These are phyloP conservation scores for Trichoderma polysporum DNA, from an alignment of 2,329 filamentous ascomycete genomes.

Conservation along the genomic window DNA sequence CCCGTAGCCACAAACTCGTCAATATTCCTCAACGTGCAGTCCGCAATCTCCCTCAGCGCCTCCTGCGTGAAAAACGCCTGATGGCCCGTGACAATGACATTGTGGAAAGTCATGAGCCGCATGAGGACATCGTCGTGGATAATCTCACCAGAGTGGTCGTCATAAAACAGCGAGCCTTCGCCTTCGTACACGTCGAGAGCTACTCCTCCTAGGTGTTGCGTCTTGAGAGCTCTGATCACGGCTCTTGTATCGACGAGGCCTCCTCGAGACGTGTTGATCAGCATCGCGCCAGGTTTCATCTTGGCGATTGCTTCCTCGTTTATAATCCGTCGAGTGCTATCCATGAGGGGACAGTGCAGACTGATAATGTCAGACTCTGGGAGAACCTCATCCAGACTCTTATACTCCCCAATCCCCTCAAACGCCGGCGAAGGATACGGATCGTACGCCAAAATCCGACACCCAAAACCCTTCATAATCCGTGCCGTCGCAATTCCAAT, in stretches of 20 bases:
- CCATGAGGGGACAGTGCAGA: slow-evolving; percentile 65
- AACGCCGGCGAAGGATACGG: slow-evolving; percentile 53
- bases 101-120: slow-evolving; percentile 66
- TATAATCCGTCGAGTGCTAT: slow-evolving; percentile 60
- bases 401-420: slow-evolving; percentile 50
- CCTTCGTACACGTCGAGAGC: slow-evolving; percentile 69
- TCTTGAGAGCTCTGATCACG: slow-evolving; percentile 61
- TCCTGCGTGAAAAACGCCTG: slow-evolving; percentile 70
- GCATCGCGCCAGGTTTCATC: slow-evolving; percentile 60
- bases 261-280: slow-evolving; percentile 69
- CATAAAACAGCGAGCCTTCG: slow-evolving; percentile 63
- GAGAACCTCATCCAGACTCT: slow-evolving; percentile 55
- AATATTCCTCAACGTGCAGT: slow-evolving; percentile 58
- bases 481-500: slow-evolving; percentile 63
- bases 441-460: slow-evolving; percentile 61
- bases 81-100: slow-evolving; percentile 65
- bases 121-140: slow-evolving; percentile 66
- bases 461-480: slow-evolving; percentile 66
- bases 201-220: slow-evolving; percentile 57
- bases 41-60: slow-evolving; percentile 63
- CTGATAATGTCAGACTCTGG: slow-evolving; percentile 59
- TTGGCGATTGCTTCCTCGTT: slow-evolving; percentile 50
- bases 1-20: slow-evolving; percentile 40
- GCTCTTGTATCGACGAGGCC: slow-evolving; percentile 61
- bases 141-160: slow-evolving; percentile 63